Evolutionary conservation across 345 rosid species (phyloP).

Genomic region (Raphanus sativus): DNA sequence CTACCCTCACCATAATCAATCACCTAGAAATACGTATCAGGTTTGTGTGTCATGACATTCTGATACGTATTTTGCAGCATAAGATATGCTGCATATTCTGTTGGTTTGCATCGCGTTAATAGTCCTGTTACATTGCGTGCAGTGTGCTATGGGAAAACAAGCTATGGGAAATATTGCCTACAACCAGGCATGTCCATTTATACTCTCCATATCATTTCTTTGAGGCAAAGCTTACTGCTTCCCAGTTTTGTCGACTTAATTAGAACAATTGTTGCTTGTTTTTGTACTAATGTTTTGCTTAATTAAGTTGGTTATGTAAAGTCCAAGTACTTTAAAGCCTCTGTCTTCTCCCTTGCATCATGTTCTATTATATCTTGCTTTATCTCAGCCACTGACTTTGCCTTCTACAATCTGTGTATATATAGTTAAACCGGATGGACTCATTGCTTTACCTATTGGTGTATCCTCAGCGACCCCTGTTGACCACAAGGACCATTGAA

Average conservation of each 20-base stretch:
- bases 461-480: conserved; percentile 88
- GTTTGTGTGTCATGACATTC: conserved; percentile 40
- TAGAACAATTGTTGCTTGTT: not conserved
- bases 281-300: conserved; percentile 5
- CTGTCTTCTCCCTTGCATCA: not conserved
- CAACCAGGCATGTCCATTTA: conserved; percentile 66
- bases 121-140: conserved; percentile 14
- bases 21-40: conserved; percentile 98
- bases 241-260: conserved; percentile 9
- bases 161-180: conserved; percentile 97
- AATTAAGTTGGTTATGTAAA: conserved; percentile 15
- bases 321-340: not conserved
- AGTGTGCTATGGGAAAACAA: conserved; percentile 99
- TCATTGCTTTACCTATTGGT: conserved; percentile 82
- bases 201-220: conserved; percentile 1
- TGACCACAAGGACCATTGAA: conserved; percentile 91
- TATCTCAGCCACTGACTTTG: not conserved
- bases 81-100: conserved; percentile 14
- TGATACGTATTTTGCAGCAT: not conserved
- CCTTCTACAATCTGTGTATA: conserved; percentile 5
- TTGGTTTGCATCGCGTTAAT: conserved; percentile 9
- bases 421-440: conserved; percentile 83
- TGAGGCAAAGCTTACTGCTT: conserved; percentile 2
- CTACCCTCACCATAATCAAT: conserved; percentile 97
- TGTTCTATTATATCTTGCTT: conserved; percentile 1